Conservation (phyloP, 2,329 filamentous ascomycete species). For the Blastomyces emzantsi region DNA sequence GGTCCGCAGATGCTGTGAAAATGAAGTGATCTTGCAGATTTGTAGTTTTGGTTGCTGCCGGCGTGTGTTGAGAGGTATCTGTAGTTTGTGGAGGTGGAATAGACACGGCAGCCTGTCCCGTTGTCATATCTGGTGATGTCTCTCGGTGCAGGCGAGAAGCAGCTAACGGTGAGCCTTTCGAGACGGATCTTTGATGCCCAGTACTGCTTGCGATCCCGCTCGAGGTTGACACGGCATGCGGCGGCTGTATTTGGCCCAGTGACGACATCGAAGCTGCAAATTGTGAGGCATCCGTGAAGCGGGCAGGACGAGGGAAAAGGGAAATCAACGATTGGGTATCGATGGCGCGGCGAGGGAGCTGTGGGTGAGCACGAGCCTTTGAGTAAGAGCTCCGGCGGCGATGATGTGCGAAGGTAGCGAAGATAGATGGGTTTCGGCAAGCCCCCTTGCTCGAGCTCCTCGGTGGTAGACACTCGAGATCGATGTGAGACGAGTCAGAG, state of each 20-base stretch:
- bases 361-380: not conserved
- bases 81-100: not conserved
- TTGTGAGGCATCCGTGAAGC: not conserved
- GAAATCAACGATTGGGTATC: conserved; percentile 6
- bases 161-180: not conserved
- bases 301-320: conserved; percentile 3
- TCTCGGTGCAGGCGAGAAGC: not conserved
- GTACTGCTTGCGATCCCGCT: not conserved
- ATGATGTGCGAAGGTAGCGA: conserved; percentile 4
- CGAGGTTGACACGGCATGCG: not conserved
- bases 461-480: conserved; percentile 15
- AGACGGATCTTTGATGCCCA: not conserved
- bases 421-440: conserved; percentile 9
- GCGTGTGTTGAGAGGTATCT: not conserved
- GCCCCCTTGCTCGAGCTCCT: conserved; percentile 19
- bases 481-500: conserved; percentile 13
- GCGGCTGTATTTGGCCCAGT: not conserved
- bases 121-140: not conserved
- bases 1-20: not conserved
- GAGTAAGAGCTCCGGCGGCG: conserved; percentile 4
- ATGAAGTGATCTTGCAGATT: not conserved
- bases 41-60: not conserved
- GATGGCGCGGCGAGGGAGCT: not conserved
- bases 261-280: not conserved
- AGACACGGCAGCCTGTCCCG: not conserved